Percentiles rank a stretch among this genome's conserved stretches.
Evolutionary conservation across 768 basidiomycete species (phyloP).

Genomic region (Lactarius akahatsu): DNA sequence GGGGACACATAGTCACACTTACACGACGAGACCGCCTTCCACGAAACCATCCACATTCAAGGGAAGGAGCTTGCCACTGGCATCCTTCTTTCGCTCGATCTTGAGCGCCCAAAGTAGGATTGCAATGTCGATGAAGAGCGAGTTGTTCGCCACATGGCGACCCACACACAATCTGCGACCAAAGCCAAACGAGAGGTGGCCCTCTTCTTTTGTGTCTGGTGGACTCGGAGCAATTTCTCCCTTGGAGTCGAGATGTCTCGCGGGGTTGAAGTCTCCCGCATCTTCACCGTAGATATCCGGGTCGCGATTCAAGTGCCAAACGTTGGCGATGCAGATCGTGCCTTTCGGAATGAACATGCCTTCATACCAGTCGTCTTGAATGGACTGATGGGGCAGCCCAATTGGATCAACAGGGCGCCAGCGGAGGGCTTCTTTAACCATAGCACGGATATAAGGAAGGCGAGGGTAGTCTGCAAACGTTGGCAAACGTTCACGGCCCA

Average conservation of each 20-base stretch:
- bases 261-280: slow-evolving; percentile 26
- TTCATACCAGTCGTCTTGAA: slow-evolving; percentile 30
- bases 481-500: slow-evolving; percentile 26
- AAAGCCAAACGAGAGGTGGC: slow-evolving; percentile 26
- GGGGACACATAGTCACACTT: slow-evolving; percentile 1
- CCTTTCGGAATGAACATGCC: slow-evolving; percentile 30
- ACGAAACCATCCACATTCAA: slow-evolving; percentile 28
- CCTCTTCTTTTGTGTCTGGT: slow-evolving; percentile 29
- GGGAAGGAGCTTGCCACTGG: slow-evolving; percentile 13
- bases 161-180: slow-evolving; percentile 28
- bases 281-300: slow-evolving; percentile 28
- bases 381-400: slow-evolving; percentile 28
- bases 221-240: slow-evolving; percentile 23
- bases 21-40: slow-evolving; percentile 29
- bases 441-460: slow-evolving; percentile 28
- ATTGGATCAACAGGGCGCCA: slow-evolving; percentile 29
- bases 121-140: slow-evolving; percentile 27
- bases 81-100: slow-evolving; percentile 23
- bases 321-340: slow-evolving; percentile 27
- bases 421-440: slow-evolving; percentile 28
- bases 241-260: slow-evolving; percentile 24
- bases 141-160: slow-evolving; percentile 27
- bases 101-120: slow-evolving; percentile 23
- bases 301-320: slow-evolving; percentile 28
- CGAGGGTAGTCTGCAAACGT: slow-evolving; percentile 25